phyloP scores from a whole-genome alignment of 805 yeast species.

The Ogataea paraovalis region DNA sequence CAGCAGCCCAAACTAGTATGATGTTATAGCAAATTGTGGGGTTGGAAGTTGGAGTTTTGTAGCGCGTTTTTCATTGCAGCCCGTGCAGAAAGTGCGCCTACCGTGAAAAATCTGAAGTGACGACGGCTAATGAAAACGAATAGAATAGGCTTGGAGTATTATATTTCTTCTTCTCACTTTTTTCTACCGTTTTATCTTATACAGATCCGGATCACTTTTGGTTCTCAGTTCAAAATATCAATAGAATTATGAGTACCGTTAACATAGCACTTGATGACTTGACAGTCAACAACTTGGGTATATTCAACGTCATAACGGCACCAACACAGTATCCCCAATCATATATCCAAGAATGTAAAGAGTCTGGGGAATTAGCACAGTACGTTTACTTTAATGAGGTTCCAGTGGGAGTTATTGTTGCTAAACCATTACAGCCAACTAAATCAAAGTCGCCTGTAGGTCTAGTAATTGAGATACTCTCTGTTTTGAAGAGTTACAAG shows the following conservation, averaged over 20 bases:
- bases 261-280: slow-evolving; percentile 50
- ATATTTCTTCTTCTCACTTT: too few species aligned
- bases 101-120: neutral
- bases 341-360: slow-evolving; percentile 48
- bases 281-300: slow-evolving; percentile 56
- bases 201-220: too few species aligned
- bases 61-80: too few species aligned
- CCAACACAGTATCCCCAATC: slow-evolving; percentile 48
- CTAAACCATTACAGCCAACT: slow-evolving; percentile 43
- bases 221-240: too few species aligned
- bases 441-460: slow-evolving; percentile 35
- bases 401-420: slow-evolving; percentile 76
- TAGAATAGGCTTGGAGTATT: neutral
- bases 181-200: too few species aligned
- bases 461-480: slow-evolving; percentile 19
- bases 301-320: slow-evolving; percentile 56
- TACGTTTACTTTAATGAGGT: slow-evolving; percentile 64
- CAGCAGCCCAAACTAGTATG: too few species aligned
- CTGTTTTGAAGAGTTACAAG: slow-evolving; percentile 56
- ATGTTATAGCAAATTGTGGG: too few species aligned
- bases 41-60: too few species aligned
- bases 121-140: neutral
- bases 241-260: slow-evolving; percentile 22
- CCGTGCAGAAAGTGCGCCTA: neutral
- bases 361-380: slow-evolving; percentile 48